Conservation (phyloP, 139 green algal species). For the Chlorella sp. region DNA sequence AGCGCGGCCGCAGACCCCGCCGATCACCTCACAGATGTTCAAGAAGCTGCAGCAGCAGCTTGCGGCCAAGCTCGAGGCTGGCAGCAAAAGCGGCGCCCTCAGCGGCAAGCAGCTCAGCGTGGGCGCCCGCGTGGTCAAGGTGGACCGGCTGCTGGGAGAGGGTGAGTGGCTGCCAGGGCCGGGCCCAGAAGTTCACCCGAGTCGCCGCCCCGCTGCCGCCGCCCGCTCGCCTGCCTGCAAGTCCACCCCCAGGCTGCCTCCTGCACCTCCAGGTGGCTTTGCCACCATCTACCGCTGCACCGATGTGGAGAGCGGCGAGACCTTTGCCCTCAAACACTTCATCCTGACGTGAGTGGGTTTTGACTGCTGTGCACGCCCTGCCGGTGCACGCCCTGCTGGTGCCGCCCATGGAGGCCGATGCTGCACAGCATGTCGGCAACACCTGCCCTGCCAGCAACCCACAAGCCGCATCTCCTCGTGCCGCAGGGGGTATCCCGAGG, state of each 20-base stretch:
- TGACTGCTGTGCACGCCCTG: too few relatives aligned
- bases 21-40: neutral
- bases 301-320: conserved; percentile 41
- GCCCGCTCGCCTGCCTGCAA: neutral
- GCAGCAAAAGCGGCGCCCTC: neutral
- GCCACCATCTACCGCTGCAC: conserved; percentile 72
- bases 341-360: conserved; percentile 37
- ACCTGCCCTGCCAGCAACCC: too few relatives aligned
- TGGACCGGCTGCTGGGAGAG: conserved; percentile 13
- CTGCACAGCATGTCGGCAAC: too few relatives aligned
- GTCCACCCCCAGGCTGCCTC: too few relatives aligned
- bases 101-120: conserved; percentile 1
- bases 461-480: neutral
- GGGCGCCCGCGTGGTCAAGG: neutral
- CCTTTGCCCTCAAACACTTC: conserved; percentile 85
- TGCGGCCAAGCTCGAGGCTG: neutral
- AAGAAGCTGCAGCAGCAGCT: conserved; percentile 2
- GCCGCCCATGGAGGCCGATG: too few relatives aligned
- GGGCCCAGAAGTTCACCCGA: too few relatives aligned
- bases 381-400: neutral
- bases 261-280: conserved; percentile 58
- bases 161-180: neutral
- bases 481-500: conserved; percentile 55
- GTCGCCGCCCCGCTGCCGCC: neutral
- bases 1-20: neutral